These are phyloP conservation scores for Avena insularis DNA, from an alignment of 176 grass and related monocot genomes.

Conservation along the genomic window DNA sequence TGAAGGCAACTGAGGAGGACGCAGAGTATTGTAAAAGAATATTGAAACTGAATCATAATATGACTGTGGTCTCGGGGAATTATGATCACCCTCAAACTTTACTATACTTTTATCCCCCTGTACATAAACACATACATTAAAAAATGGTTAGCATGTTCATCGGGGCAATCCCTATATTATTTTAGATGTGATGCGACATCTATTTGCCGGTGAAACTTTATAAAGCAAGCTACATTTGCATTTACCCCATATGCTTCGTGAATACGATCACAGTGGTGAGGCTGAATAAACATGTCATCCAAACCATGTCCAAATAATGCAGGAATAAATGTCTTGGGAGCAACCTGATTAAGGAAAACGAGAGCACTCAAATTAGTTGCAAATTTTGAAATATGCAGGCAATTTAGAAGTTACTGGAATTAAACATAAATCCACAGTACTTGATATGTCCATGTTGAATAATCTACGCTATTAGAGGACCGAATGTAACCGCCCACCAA, in stretches of 20 bases:
- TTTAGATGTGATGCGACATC: not conserved
- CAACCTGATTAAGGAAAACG: constrained; percentile 64
- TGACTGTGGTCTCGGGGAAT: constrained; percentile 85
- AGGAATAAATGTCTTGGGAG: constrained; percentile 88
- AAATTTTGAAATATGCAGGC: not conserved
- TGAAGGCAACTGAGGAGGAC: constrained; percentile 73
- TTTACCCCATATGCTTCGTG: constrained; percentile 89
- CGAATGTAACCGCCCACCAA: not conserved
- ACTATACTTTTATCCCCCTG: constrained; percentile 91
- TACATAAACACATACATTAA: constrained; percentile 40
- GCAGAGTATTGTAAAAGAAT: constrained; percentile 89
- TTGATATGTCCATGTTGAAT: not conserved
- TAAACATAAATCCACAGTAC: constrained; percentile 27
- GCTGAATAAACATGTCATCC: constrained; percentile 92
- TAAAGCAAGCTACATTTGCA: constrained; percentile 30
- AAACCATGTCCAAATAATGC: constrained; percentile 90
- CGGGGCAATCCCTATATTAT: not conserved
- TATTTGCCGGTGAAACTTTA: constrained; percentile 32
- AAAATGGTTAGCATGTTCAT: constrained; percentile 32
- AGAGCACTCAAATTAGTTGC: constrained; percentile 32
- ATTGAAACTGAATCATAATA: constrained; percentile 98
- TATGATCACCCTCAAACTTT: constrained; percentile 98
- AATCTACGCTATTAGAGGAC: constrained; percentile 1
- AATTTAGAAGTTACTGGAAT: constrained; percentile 25
- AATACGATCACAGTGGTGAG: constrained; percentile 87